Evolutionary conservation across 2,329 filamentous ascomycete species (phyloP).

Genomic region (Xylaria sp.): DNA sequence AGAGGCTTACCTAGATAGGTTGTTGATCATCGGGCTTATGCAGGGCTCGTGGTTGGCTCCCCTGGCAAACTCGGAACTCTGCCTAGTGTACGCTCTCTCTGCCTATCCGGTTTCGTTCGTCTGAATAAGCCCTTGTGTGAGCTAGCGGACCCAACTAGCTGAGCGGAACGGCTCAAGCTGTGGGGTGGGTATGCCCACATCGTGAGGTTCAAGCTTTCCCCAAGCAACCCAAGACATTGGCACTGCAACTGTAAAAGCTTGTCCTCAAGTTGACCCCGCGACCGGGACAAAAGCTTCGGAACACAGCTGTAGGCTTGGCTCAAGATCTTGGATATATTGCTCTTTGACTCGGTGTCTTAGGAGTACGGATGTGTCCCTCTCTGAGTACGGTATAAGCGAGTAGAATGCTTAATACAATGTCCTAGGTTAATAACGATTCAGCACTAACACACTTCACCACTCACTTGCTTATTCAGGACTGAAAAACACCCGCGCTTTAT

Average conservation of each 20-base stretch:
- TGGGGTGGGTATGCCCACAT: conserved; percentile 22
- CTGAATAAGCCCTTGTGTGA: background rate
- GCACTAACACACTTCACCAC: background rate
- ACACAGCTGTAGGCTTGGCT: background rate
- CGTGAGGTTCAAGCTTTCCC: conserved; percentile 31
- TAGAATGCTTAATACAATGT: background rate
- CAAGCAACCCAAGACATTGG: conserved; percentile 22
- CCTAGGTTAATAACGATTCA: background rate
- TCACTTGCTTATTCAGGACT: background rate
- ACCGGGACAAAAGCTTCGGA: background rate
- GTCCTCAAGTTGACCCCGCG: conserved; percentile 5
- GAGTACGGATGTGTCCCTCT: background rate
- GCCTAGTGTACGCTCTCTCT: background rate
- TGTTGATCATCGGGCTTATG: conserved; percentile 6
- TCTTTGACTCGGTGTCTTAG: background rate
- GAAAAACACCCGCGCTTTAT: background rate
- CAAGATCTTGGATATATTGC: background rate
- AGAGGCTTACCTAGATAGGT: conserved; percentile 3
- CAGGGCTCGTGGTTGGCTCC: background rate
- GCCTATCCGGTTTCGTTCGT: background rate
- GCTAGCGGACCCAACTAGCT: conserved; percentile 13
- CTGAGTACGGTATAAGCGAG: background rate
- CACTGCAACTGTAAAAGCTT: conserved; percentile 32
- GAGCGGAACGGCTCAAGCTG: conserved; percentile 1
- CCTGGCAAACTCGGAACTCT: conserved; percentile 7